Evolutionary conservation across 805 yeast genomes (phyloP).

Genomic region (Pichia kluyveri): DNA sequence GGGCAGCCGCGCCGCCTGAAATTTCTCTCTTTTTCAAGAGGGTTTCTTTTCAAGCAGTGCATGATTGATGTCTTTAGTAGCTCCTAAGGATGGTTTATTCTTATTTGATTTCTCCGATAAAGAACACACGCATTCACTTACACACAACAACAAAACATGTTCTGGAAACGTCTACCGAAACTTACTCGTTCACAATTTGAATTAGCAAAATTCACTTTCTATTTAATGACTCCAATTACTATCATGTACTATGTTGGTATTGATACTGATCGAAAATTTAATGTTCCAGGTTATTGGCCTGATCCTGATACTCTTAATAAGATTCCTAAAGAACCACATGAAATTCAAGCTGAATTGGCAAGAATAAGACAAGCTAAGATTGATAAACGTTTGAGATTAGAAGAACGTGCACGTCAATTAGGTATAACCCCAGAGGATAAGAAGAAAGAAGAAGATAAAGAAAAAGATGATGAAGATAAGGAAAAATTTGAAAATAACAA

Average conservation of each 20-base stretch:
- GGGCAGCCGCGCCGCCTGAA: no score
- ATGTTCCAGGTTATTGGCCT: constrained; percentile 94
- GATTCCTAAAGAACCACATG: constrained; percentile 88
- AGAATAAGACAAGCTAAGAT: constrained; percentile 69
- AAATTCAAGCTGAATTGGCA: constrained; percentile 84
- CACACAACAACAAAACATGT: not conserved
- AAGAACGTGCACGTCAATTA: constrained; percentile 57
- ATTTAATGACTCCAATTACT: constrained; percentile 76
- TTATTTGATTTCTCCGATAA: no score
- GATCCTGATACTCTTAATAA: constrained; percentile 87
- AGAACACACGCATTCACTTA: no score
- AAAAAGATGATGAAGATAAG: not conserved
- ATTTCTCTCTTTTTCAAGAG: no score
- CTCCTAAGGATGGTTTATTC: no score
- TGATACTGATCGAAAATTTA: constrained; percentile 80
- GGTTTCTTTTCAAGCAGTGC: no score
- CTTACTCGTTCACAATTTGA: constrained; percentile 45
- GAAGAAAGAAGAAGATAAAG: constrained; percentile 1
- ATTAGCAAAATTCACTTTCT: constrained; percentile 68
- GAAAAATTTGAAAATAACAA: not conserved
- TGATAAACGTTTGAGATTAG: constrained; percentile 65
- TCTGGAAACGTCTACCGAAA: constrained; percentile 11
- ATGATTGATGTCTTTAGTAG: no score
- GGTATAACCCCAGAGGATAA: constrained; percentile 46
- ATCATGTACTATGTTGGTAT: constrained; percentile 91